Percentiles rank a stretch among this genome's conserved stretches.
These are phyloP conservation scores for Articulospora tetracladia DNA, from an alignment of 495 filamentous ascomycete species.

Conservation along the genomic window DNA sequence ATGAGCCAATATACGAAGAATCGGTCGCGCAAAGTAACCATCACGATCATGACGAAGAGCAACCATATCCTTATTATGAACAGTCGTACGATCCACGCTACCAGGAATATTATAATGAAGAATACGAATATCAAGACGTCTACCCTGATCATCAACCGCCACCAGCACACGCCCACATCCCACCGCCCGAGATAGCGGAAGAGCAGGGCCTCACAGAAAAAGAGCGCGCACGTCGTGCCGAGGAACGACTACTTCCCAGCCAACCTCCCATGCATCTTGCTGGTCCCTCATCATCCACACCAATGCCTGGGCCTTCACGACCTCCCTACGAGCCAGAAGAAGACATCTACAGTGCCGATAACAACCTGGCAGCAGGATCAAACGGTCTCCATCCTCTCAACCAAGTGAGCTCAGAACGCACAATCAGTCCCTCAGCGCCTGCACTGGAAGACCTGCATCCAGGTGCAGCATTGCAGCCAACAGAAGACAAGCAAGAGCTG, in stretches of 20 bases:
- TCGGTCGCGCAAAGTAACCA: neutral
- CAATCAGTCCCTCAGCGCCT: slow-evolving; percentile 15
- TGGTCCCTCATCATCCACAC: slow-evolving; percentile 39
- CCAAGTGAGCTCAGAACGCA: neutral
- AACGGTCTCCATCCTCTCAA: slow-evolving; percentile 1
- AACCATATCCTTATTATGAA: slow-evolving; percentile 18
- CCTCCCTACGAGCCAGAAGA: slow-evolving; percentile 17
- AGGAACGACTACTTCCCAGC: slow-evolving; percentile 68
- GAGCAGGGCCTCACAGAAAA: slow-evolving; percentile 65
- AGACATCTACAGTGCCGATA: slow-evolving; percentile 35
- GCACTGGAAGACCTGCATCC: slow-evolving; percentile 39
- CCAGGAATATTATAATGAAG: slow-evolving; percentile 32
- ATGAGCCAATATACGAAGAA: slow-evolving; percentile 17
- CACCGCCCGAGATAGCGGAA: slow-evolving; percentile 47
- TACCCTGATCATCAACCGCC: slow-evolving; percentile 30
- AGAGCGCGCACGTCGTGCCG: slow-evolving; percentile 59
- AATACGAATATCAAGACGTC: slow-evolving; percentile 37
- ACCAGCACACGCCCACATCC: slow-evolving; percentile 29
- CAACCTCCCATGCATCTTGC: slow-evolving; percentile 48
- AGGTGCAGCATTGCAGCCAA: slow-evolving; percentile 28
- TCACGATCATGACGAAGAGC: neutral
- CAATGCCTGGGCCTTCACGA: slow-evolving; percentile 18
- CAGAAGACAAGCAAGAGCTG: slow-evolving; percentile 84
- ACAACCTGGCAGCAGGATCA: slow-evolving; percentile 11
- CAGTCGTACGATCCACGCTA: slow-evolving; percentile 27